Evolutionary conservation across 1,139 yeast genomes (phyloP), one percentile per base, ranked within the genome.

Genomic region (Taiozyma sp.): DNA sequence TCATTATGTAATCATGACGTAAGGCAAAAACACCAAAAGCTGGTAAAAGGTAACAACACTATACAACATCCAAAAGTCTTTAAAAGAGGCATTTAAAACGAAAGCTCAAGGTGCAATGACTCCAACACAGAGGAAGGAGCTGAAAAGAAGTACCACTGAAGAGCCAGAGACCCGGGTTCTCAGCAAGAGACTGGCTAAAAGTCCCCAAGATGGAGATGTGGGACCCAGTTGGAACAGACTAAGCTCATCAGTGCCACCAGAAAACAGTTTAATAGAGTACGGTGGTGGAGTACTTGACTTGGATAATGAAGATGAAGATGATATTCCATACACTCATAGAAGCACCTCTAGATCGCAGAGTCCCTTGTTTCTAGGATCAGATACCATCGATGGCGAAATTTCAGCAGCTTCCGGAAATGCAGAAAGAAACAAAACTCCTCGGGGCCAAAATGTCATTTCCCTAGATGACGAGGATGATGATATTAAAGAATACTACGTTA

Each of bases 281-380:
- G 30, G 19, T 40, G 29, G 19, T 40, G 43, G 24, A 8, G 3
- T 24, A 8, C 29, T 19, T 24, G 43, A 40, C 14, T 24, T 40
- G 29, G 52, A 48, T 6, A 54, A 55, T 28, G 61, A 56, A 11
- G 64, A 61, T 42, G 63, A 57, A 7, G 61, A 59, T 14, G 62
- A 55, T 22, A 60, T 61, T 2, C 64, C 64, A 8, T 60, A 59
- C 40, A 61, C 59, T 4, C 63, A 59, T 26, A 16, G 24, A 37
- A 49, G 34, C 13, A 40, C 39, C 26, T 56, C 61, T 2, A 49
- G 63, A 13, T 56, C 59, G 2, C 50, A 47, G 5, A 53, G 63
- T 2, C 64, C 64, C 2, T 32, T 55, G 26, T 14, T 53, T 0
- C 13, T 53, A 16, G 47, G 30, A 6, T 52, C 55, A 7, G 54